Percentiles rank a stretch among this genome's conserved stretches.
Conservation (phyloP, 257 asterid species). For the Leptodermis oblonga region DNA sequence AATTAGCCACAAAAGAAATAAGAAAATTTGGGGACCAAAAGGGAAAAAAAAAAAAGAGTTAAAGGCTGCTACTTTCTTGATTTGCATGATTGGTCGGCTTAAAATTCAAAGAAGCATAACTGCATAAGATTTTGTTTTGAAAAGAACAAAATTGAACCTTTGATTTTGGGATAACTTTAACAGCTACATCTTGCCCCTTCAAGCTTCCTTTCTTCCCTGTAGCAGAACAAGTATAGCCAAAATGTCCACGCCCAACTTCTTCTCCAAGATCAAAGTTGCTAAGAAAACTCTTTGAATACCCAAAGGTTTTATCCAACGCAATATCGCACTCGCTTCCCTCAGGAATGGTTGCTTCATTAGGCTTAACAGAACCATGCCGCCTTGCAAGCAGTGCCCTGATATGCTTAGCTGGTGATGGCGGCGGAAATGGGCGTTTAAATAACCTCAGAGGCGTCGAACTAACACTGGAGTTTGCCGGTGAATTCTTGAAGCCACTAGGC, state of each 20-base stretch:
- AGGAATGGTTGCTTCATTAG: conserved; percentile 83
- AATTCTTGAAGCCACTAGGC: conserved; percentile 65
- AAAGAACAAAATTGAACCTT: conserved; percentile 39
- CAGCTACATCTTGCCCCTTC: conserved; percentile 92
- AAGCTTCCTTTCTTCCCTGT: conserved; percentile 74
- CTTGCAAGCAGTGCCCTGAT: conserved; percentile 80
- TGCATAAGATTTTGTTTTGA: not conserved
- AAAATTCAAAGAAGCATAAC: not conserved
- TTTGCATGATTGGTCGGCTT: not conserved
- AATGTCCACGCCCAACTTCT: conserved; percentile 92
- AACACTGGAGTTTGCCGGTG: conserved; percentile 80
- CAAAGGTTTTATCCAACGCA: conserved; percentile 78
- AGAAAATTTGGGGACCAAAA: too few species aligned
- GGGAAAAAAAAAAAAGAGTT: too few species aligned
- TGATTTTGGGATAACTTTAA: conserved; percentile 79
- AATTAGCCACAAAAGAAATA: not conserved
- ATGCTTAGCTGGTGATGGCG: conserved; percentile 97
- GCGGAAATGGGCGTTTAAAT: conserved; percentile 87
- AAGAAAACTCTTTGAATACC: conserved; percentile 59
- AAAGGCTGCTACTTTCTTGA: not conserved
- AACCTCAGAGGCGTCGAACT: conserved; percentile 81
- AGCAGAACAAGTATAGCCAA: conserved; percentile 85
- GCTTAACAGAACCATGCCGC: conserved; percentile 86
- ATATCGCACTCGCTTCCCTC: conserved; percentile 91
- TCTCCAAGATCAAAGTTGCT: conserved; percentile 69